Evolutionary conservation across 495 filamentous ascomycete genomes (phyloP), one percentile per base, ranked within the genome.

Genomic region (Alectoria sarmentosa): DNA sequence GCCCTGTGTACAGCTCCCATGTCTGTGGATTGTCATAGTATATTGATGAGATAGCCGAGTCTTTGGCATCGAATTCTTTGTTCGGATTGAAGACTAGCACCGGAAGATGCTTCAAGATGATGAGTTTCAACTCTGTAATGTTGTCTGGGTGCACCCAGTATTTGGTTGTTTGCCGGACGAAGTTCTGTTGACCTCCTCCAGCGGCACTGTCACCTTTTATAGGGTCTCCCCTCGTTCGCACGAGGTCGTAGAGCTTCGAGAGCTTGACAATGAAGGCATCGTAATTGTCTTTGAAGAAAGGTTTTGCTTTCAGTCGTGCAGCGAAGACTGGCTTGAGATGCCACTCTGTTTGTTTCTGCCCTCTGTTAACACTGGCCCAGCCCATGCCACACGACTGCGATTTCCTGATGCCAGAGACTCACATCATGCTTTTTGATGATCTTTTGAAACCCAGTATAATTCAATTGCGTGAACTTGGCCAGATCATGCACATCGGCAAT

Each of bases 401-500:
- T 17, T 10, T 4, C 62, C 28, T 4, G 48, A 83, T 32, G 32
- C 34, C 26, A 17, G 13, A 9, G 3, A 10, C 89, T 61, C 77
- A 94, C 91, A 81, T 99, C 94, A 75, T 99, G 94, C 79, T 99
- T 99, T 80, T 99, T 99, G 73, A 99, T 96, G 70, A 99, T 99
- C 80, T 99, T 99, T 80, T 97, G 95, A 72, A 99, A 99, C 1
- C 95, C 94, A 1, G 93, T 97, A 71, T 99, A 99, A 75, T 99
- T 99, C 73, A 99, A 77, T 76, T 97, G 92, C 8, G 94, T 95
- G 70, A 97, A 99, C 76, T 98, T 98, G 70, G 95, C 95, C 70
- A 99, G 79, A 74, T 99, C 94, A 72, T 99, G 94, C 15, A 99
- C 95, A 73, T 99, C 94, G 61, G 95, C 95, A 74, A 98, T 99